Base-by-base conservation (phyloP, 2,329 filamentous ascomycete species). In the Blastomyces percursus region DNA sequence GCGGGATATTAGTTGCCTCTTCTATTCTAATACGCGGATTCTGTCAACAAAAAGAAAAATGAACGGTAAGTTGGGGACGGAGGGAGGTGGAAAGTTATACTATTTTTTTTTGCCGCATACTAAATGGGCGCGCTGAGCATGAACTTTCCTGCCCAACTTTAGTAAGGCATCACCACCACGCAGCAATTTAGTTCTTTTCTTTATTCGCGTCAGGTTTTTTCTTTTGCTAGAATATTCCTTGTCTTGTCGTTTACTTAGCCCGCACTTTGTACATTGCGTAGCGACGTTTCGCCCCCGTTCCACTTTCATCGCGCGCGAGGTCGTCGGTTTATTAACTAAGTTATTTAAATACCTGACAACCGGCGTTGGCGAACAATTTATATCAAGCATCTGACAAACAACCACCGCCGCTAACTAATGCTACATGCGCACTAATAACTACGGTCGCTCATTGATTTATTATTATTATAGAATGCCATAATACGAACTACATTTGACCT, bases 111-210 rank as follows among this genome's bases (percentile, higher is more conserved):
- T 16, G 48, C 48, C 48, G 48, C 48, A 50, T 27, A 27, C 4
- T 50, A 19, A 14, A 44, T 44, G 42, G 42, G 42, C 16, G 42
- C 16, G 42, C 2, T 44, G 42, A 19, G 16, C 16, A 21, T n/a
- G 52, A 55, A 38, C 30, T 32, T 54, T 55, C 52, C 27, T 55
- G 52, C 52, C 52, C 52, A 55, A 55, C 52, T 9, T 55, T 55
- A 55, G 52, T 55, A n/a, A 55, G 52, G 52, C 52, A 55, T 38
- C 27, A 52, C 16, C 44, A 46, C 19, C 44, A 27, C 48, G n/a
- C 4, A 6, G 48, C 48, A 51, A 51, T 16, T 51, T 16, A 30
- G 24, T 51, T 12, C 11, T 50, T 24, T n/a, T 46, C 7, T 46
- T 12, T 46, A 3, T 21, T n/a, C 19, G 7, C 21, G 7, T 46